Conservation (phyloP, 257 asterid genomes). For the Solanum verrucosum region DNA sequence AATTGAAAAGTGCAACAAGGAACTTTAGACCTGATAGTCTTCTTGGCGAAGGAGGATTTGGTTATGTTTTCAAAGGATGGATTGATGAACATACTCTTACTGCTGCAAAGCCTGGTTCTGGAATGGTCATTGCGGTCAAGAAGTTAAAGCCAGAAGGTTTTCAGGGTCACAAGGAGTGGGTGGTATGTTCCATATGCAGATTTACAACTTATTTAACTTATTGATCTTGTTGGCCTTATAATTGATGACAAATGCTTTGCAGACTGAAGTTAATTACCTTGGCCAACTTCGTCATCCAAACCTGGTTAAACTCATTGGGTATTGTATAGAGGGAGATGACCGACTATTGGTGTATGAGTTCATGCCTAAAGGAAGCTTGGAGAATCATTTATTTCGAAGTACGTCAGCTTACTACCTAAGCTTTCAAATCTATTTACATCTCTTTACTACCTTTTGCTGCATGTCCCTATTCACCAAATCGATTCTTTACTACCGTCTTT, state of each 20-base stretch:
- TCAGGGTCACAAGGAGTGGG: constrained; percentile 98
- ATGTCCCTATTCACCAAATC: not conserved
- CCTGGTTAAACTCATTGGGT: constrained; percentile 88
- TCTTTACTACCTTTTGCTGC: not conserved
- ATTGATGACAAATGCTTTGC: constrained; percentile 15
- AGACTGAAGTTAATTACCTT: constrained; percentile 90
- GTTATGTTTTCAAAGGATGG: constrained; percentile 96
- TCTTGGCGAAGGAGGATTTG: constrained; percentile 96
- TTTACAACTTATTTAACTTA: not conserved
- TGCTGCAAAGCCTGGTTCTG: constrained; percentile 76
- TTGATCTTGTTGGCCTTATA: not conserved
- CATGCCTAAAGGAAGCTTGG: constrained; percentile 96
- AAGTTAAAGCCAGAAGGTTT: constrained; percentile 89
- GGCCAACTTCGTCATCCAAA: constrained; percentile 91
- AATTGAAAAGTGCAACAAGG: constrained; percentile 71
- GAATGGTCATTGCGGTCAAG: constrained; percentile 90
- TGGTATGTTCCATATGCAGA: constrained; percentile 43
- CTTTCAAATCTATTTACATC: not conserved
- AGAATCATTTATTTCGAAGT: constrained; percentile 88
- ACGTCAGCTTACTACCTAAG: constrained; percentile 13
- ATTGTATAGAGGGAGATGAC: constrained; percentile 80
- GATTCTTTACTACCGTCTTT: not conserved
- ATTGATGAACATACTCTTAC: constrained; percentile 60
- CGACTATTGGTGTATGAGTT: constrained; percentile 87
- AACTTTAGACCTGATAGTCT: constrained; percentile 86